Evolutionary conservation across 768 basidiomycete genomes (phyloP), one percentile per base, ranked within the genome.

Genomic region (Lactifluus volemus): DNA sequence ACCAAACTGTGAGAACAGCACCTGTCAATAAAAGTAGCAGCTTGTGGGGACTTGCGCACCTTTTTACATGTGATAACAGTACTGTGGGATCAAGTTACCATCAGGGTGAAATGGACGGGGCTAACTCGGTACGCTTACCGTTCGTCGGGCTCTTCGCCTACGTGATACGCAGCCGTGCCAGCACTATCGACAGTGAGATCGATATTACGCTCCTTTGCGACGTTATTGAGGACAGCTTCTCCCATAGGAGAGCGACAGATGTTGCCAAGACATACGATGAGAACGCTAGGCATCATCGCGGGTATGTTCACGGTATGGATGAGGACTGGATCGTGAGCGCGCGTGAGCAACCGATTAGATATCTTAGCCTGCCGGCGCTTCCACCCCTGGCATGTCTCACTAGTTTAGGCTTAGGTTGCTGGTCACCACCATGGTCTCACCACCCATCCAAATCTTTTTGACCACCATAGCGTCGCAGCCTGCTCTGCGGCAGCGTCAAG

Each of bases 191-290:
- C 87, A 12, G 71, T 68, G 63, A 94, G 77, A 52, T 85, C 79
- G 44, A 90, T 68, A 12, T 83, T 83, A 38, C 88, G 83, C 67
- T 84, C 79, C 52, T 77, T 73, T 9, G 88, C 89, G 59, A 84
- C 79, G 56, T 90, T 79, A 61, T 75, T 78, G 34, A 95, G 78
- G 25, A 95, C 89, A 2, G 92, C 93, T 74, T 94, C 91, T 34
- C 92, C 93, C 84, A 96, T 91, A 0, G 93, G 92, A 25, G 90
- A 92, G 38, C 93, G 85, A 70, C 92, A 92, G 60, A 92, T 91
- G 70, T 92, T 92, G 12, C 89, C 89, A 59, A 91, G 73, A 65
- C 90, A 92, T 41, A 92, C 88, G 62, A 91, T 73, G 52, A 92
- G 81, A 34, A 86, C 87, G 55, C 82, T 76, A 4, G 69, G 69